Evolutionary conservation across 495 filamentous ascomycete genomes (phyloP).

Genomic region (Hyaloscypha bicolor): DNA sequence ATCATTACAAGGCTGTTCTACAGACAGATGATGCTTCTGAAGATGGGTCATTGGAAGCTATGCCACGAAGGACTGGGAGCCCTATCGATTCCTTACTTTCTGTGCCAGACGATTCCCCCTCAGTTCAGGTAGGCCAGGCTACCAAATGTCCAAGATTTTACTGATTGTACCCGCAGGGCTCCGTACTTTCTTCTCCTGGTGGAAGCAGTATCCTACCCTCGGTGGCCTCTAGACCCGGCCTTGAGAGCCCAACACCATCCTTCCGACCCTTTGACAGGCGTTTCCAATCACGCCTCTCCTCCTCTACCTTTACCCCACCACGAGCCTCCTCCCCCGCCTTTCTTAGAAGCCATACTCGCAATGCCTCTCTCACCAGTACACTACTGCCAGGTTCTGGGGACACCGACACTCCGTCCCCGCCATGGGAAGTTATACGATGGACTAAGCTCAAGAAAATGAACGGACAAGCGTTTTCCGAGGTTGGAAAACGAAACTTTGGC

Average conservation of each 20-base stretch:
- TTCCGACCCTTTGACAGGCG: constrained; percentile 92
- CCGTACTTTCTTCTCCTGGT: constrained; percentile 69
- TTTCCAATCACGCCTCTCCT: constrained; percentile 81
- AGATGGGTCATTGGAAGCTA: constrained; percentile 39
- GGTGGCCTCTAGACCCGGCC: constrained; percentile 46
- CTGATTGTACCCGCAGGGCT: constrained; percentile 61
- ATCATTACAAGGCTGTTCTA: constrained; percentile 49
- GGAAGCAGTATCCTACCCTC: constrained; percentile 62
- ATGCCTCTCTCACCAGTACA: constrained; percentile 64
- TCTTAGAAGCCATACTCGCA: constrained; percentile 72
- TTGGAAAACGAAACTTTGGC: constrained; percentile 90
- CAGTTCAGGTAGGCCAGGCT: constrained; percentile 67
- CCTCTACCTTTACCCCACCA: constrained; percentile 60
- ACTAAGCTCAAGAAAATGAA: constrained; percentile 90
- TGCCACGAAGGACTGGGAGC: constrained; percentile 37
- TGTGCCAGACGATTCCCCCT: constrained; percentile 87
- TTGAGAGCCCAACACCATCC: constrained; percentile 69
- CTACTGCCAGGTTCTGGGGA: constrained; percentile 58
- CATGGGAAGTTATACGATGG: constrained; percentile 98
- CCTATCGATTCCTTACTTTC: constrained; percentile 59
- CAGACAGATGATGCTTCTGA: constrained; percentile 47
- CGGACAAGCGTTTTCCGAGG: constrained; percentile 90
- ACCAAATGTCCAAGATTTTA: not conserved
- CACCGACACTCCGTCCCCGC: constrained; percentile 66
- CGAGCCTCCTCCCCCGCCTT: constrained; percentile 81